Evolutionary conservation across 805 yeast species (phyloP).

Genomic region (Ogataea allantospora): DNA sequence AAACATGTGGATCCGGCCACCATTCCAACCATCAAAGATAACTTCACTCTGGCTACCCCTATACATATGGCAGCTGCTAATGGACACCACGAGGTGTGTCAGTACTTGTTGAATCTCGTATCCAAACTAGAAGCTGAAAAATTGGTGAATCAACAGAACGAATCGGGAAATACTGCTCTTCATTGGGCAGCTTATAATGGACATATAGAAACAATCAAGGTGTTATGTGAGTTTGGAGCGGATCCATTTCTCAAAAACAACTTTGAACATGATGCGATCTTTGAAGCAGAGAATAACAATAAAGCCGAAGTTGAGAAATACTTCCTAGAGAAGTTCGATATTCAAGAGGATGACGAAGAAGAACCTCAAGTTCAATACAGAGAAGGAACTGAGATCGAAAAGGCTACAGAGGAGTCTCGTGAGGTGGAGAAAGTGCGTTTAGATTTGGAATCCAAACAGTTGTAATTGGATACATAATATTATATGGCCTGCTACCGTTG

Average conservation of each 20-base stretch:
- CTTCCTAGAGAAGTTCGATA: slow-evolving; percentile 69
- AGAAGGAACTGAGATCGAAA: slow-evolving; percentile 52
- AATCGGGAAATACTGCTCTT: slow-evolving; percentile 87
- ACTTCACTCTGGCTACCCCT: slow-evolving; percentile 65
- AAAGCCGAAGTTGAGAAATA: slow-evolving; percentile 76
- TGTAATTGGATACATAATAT: slow-evolving; percentile 1
- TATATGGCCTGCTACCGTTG: slow-evolving; percentile 7
- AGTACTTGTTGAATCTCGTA: slow-evolving; percentile 53
- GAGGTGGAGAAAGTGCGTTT: slow-evolving; percentile 36
- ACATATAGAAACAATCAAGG: slow-evolving; percentile 65
- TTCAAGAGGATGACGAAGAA: slow-evolving; percentile 50
- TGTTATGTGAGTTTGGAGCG: slow-evolving; percentile 72
- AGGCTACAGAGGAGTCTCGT: slow-evolving; percentile 45
- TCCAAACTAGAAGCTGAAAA: slow-evolving; percentile 43
- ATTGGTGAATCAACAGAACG: slow-evolving; percentile 56
- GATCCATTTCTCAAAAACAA: slow-evolving; percentile 79
- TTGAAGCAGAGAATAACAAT: slow-evolving; percentile 81
- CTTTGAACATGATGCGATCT: slow-evolving; percentile 79
- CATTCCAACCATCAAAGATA: slow-evolving; percentile 54
- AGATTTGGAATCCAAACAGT: slow-evolving; percentile 26
- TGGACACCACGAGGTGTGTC: slow-evolving; percentile 73
- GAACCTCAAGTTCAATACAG: slow-evolving; percentile 36
- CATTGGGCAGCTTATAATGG: slow-evolving; percentile 97
- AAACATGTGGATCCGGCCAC: slow-evolving; percentile 47
- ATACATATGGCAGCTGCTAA: slow-evolving; percentile 96